These are phyloP conservation scores for Oxyria digyna DNA, from an alignment of 148 eudicot species.

Conservation along the genomic window DNA sequence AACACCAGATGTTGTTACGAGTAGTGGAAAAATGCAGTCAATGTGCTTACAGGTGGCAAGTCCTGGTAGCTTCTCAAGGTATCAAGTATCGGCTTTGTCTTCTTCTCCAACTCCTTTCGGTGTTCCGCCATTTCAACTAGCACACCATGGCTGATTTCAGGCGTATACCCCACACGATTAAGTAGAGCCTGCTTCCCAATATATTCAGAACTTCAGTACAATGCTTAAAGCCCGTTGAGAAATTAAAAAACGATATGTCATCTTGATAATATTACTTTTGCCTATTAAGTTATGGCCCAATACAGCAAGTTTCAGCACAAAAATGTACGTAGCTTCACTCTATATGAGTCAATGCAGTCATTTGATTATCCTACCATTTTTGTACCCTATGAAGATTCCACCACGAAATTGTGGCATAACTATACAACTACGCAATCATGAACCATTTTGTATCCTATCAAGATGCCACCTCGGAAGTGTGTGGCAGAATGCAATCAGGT, in stretches of 20 bases:
- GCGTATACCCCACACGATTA: conserved; percentile 78
- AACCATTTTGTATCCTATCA: too few relatives aligned
- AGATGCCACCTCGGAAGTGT: not conserved
- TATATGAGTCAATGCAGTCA: not conserved
- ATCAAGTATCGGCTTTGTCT: conserved; percentile 84
- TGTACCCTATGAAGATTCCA: not conserved
- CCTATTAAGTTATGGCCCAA: too few relatives aligned
- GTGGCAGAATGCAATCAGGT: not conserved
- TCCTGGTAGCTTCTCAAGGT: conserved; percentile 95
- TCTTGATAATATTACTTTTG: too few relatives aligned
- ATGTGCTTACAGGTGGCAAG: conserved; percentile 63
- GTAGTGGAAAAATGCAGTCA: not conserved
- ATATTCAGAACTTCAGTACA: not conserved
- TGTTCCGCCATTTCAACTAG: conserved; percentile 92
- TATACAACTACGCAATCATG: too few relatives aligned
- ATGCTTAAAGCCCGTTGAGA: not conserved
- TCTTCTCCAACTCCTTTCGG: conserved; percentile 81
- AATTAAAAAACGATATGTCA: too few relatives aligned
- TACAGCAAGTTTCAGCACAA: too few relatives aligned
- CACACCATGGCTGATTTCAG: conserved; percentile 86
- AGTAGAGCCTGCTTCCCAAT: conserved; percentile 51
- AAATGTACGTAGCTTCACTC: too few relatives aligned
- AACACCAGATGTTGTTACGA: not conserved
- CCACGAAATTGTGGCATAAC: too few relatives aligned
- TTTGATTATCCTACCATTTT: not conserved